These are phyloP conservation scores for Globisporangium canariense DNA, from an alignment of 352 stramenopile species.

Conservation along the genomic window DNA sequence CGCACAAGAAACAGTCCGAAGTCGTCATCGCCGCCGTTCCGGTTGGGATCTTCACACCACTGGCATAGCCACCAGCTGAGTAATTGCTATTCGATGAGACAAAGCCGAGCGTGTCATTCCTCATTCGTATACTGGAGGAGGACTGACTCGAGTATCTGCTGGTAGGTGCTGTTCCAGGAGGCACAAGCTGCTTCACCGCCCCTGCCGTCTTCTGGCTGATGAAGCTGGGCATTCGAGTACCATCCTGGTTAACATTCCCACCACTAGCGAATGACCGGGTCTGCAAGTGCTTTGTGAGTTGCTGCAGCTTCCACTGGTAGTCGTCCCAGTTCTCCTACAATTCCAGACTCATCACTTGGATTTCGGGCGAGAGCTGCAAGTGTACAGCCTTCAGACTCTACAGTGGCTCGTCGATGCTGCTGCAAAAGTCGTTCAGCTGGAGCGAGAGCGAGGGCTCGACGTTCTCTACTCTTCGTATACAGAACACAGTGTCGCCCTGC, in stretches of 20 bases:
- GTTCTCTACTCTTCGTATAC: slow-evolving; percentile 29
- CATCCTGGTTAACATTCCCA: background rate
- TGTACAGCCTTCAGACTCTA: slow-evolving; percentile 23
- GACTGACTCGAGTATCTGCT: background rate
- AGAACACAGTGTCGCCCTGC: slow-evolving; percentile 18
- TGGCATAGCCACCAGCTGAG: background rate
- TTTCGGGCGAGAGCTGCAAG: slow-evolving; percentile 34
- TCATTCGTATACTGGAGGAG: background rate
- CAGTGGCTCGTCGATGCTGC: slow-evolving; percentile 22
- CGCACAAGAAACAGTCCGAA: slow-evolving; percentile 44
- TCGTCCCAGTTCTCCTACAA: slow-evolving; percentile 32
- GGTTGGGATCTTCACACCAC: slow-evolving; percentile 17
- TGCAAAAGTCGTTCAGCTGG: slow-evolving; percentile 23
- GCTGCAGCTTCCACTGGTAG: slow-evolving; percentile 26
- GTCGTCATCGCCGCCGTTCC: slow-evolving; percentile 14
- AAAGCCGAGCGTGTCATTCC: background rate
- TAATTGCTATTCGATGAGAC: background rate
- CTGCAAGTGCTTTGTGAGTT: slow-evolving; percentile 24
- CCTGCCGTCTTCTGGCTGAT: background rate
- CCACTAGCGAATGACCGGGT: background rate
- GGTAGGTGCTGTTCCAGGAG: background rate
- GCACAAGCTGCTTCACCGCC: background rate
- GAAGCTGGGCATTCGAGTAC: background rate
- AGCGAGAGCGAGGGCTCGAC: slow-evolving; percentile 21
- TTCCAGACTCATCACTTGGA: slow-evolving; percentile 43